phyloP scores from a whole-genome alignment of 179 eudicot genomes.

The Silene noctiflora region DNA sequence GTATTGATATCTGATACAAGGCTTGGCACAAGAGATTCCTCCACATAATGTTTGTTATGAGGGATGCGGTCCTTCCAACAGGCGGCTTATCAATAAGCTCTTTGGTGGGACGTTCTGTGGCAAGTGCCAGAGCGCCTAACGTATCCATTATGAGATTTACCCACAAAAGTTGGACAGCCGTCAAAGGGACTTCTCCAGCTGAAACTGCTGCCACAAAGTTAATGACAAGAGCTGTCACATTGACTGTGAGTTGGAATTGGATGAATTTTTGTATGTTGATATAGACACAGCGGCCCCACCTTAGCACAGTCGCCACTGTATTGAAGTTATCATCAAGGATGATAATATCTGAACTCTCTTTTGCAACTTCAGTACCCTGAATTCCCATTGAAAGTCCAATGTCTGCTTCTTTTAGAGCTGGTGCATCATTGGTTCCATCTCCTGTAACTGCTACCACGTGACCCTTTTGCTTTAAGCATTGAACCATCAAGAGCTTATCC shows the following conservation, averaged over 20 bases:
- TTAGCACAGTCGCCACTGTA: conserved; percentile 34
- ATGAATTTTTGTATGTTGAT: conserved; percentile 78
- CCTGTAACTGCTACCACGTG: conserved; percentile 50
- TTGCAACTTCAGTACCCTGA: conserved; percentile 43
- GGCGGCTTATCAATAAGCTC: conserved; percentile 39
- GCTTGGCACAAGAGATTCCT: conserved; percentile 40
- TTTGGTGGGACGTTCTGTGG: conserved; percentile 56
- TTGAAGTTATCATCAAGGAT: conserved; percentile 38
- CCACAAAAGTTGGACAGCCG: conserved; percentile 49
- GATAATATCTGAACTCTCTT: conserved; percentile 42
- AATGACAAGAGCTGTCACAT: conserved; percentile 62
- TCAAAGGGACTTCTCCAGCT: conserved; percentile 50
- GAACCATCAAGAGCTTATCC: conserved; percentile 45
- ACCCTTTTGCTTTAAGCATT: conserved; percentile 21
- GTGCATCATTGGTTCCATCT: conserved; percentile 46
- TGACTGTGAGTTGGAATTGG: conserved; percentile 82
- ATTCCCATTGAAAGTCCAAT: conserved; percentile 41
- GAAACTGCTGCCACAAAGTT: conserved; percentile 67
- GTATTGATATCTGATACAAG: conserved; percentile 36
- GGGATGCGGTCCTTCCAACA: conserved; percentile 38
- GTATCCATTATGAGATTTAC: conserved; percentile 49
- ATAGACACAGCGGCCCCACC: conserved; percentile 73
- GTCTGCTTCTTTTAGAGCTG: conserved; percentile 45
- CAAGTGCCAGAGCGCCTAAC: conserved; percentile 43
- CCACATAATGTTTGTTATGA: conserved; percentile 44